Base-by-base conservation (phyloP, 2,329 filamentous ascomycete species). In the Zymoseptoria tritici region DNA sequence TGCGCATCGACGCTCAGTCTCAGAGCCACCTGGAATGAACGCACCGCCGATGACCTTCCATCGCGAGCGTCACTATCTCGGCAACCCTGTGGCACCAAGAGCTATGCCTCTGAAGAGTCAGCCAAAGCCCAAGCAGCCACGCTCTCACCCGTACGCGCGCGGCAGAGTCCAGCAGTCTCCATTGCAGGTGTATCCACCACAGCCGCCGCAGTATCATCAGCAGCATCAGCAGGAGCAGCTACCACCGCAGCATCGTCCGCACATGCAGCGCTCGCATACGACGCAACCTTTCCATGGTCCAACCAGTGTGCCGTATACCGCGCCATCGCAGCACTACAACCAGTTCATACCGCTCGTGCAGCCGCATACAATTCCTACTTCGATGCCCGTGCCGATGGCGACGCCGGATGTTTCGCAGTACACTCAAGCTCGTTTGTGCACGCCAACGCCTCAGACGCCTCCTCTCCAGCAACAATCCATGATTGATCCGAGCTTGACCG, bases 1-100 rank as follows among this genome's bases (percentile, higher is more conserved):
- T 29, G 31, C 56, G 24, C 66, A 65, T 49, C 66, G 67, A 20
- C 67, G 67, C 24, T 68, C 67, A 3, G 62, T 68, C 19, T 68
- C 67, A 19, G 67, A 68, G 52, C 67, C 67, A 29, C 65, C 67
- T 53, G 64, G 61, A 31, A 56, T 60, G 6, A 57, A 56, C 11
- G 52, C 58, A 36, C 58, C 58, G 29, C 53, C 60, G 6, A 57
- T 68, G 51, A 58, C 62, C 52, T 67, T 68, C 58, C 66, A 67
- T 19, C 65, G 67, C 49, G 60, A 65, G 21, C 61, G 64, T 42
- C 64, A 67, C 56, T 64, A 52, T 20, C 62, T 68, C n/a, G 64
- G 63, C 50, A 49, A 54, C 7, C 60, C 64, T 2, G 46, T 60
- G 29, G 21, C 42, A 9, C 36, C 36, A 16, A 56, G 56, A 42